phyloP scores from a whole-genome alignment of 1,284 basidiomycete species.

The Rhodotorula sp. region DNA sequence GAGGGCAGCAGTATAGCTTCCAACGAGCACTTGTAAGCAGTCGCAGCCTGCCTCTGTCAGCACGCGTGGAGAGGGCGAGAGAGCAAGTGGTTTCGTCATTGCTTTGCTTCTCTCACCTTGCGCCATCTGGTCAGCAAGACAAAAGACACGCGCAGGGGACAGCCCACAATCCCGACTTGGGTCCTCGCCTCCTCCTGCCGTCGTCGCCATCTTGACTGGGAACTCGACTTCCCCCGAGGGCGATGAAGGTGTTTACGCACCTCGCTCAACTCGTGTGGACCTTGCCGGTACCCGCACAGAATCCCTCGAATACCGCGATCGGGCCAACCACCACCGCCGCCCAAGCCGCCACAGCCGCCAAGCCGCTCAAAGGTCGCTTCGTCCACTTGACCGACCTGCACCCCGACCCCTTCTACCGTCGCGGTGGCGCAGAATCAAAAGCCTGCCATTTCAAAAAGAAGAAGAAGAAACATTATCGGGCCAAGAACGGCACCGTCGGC shows the following conservation, averaged over 20 bases:
- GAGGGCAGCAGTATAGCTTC: no score
- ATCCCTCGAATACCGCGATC: background rate
- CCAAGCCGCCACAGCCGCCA: background rate
- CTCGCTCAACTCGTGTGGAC: background rate
- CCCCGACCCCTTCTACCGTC: conserved; percentile 65
- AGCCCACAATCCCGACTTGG: no score
- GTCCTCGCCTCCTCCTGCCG: no score
- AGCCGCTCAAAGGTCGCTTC: conserved; percentile 64
- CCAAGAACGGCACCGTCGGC: conserved; percentile 49
- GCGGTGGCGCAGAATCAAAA: conserved; percentile 56
- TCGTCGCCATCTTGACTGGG: background rate
- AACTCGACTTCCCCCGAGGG: background rate
- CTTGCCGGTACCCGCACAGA: background rate
- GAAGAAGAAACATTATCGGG: conserved; percentile 56
- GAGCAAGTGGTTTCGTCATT: no score
- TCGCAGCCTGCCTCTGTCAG: no score
- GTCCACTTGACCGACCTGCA: conserved; percentile 78
- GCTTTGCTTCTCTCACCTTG: no score
- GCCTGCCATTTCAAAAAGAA: conserved; percentile 60
- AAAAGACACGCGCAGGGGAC: no score
- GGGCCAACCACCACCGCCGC: background rate
- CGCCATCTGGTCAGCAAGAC: no score
- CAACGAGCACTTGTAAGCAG: no score
- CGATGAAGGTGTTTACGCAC: background rate
- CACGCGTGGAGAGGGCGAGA: no score